Conservation (phyloP, 1,284 basidiomycete species). For the Ganoderma multipileum region DNA sequence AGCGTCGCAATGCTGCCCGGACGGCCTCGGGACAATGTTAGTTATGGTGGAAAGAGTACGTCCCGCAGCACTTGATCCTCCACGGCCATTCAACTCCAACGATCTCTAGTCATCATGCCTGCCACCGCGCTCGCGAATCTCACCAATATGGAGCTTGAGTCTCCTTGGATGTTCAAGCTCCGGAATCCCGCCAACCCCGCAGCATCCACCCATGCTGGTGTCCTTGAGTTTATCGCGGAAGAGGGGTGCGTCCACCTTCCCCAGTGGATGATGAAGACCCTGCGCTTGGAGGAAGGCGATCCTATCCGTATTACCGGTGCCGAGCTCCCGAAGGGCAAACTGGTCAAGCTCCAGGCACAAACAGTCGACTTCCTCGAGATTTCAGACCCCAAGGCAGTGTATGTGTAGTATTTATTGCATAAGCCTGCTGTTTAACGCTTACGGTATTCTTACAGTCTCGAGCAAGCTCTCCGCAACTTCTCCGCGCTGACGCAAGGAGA, state of each 20-base stretch:
- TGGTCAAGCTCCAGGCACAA: constrained; percentile 98
- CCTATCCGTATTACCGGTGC: constrained; percentile 92
- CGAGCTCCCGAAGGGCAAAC: constrained; percentile 90
- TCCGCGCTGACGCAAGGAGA: constrained; percentile 90
- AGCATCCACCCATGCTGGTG: constrained; percentile 94
- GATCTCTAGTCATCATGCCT: constrained; percentile 91
- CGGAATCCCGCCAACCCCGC: constrained; percentile 89
- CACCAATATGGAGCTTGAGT: constrained; percentile 88
- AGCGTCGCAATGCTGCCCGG: constrained; percentile 87
- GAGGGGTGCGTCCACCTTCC: constrained; percentile 96
- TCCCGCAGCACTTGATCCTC: constrained; percentile 35
- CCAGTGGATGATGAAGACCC: constrained; percentile 99
- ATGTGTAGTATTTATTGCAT: constrained; percentile 41
- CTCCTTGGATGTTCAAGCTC: constrained; percentile 96
- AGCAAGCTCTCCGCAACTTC: constrained; percentile 95
- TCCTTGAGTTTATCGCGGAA: constrained; percentile 98
- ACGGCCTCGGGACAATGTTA: constrained; percentile 84
- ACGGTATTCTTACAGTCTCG: constrained; percentile 65
- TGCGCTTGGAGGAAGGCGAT: constrained; percentile 94
- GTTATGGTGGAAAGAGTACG: constrained; percentile 98
- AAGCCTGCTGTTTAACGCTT: neutral
- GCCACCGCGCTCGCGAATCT: constrained; percentile 92
- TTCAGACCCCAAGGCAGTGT: constrained; percentile 97
- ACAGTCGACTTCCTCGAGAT: constrained; percentile 94
- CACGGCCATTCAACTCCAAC: constrained; percentile 1